Conservation (phyloP, 768 basidiomycete species). For the Suillus cothurnatus region DNA sequence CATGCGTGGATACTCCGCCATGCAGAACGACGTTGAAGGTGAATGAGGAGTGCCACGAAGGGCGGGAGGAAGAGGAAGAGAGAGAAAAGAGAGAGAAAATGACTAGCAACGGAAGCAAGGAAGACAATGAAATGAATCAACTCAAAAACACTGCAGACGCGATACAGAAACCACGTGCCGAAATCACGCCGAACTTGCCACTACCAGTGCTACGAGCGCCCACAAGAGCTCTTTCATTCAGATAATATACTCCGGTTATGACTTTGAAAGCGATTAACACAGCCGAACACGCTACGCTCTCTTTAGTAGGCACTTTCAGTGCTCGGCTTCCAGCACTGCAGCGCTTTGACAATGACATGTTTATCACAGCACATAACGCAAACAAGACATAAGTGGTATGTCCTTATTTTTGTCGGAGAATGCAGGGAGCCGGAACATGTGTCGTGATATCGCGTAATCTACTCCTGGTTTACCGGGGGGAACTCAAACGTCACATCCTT, state of each 20-base stretch:
- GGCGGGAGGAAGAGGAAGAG: constrained; percentile 38
- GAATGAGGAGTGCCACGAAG: constrained; percentile 44
- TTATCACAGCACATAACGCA: background rate
- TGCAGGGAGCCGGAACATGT: constrained; percentile 32
- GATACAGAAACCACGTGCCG: constrained; percentile 35
- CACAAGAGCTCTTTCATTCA: constrained; percentile 7
- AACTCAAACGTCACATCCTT: constrained; percentile 97
- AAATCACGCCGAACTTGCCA: constrained; percentile 9
- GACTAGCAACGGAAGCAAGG: constrained; percentile 33
- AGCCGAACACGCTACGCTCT: background rate
- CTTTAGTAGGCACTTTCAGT: background rate
- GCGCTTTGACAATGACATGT: background rate
- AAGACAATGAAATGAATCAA: constrained; percentile 33
- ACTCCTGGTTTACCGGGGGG: constrained; percentile 75
- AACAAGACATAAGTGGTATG: constrained; percentile 36
- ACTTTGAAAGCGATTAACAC: background rate
- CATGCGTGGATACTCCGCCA: constrained; percentile 61
- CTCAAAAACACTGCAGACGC: constrained; percentile 32
- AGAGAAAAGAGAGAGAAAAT: constrained; percentile 15
- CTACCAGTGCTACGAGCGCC: constrained; percentile 3
- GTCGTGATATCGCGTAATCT: constrained; percentile 42
- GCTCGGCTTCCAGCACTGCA: background rate
- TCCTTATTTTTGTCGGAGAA: constrained; percentile 37
- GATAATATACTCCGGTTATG: no score
- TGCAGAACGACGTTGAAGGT: constrained; percentile 35